Percentiles rank a stretch among this genome's conserved stretches.
Conservation (phyloP, 2,329 filamentous ascomycete species). For the Colletotrichum sp. region DNA sequence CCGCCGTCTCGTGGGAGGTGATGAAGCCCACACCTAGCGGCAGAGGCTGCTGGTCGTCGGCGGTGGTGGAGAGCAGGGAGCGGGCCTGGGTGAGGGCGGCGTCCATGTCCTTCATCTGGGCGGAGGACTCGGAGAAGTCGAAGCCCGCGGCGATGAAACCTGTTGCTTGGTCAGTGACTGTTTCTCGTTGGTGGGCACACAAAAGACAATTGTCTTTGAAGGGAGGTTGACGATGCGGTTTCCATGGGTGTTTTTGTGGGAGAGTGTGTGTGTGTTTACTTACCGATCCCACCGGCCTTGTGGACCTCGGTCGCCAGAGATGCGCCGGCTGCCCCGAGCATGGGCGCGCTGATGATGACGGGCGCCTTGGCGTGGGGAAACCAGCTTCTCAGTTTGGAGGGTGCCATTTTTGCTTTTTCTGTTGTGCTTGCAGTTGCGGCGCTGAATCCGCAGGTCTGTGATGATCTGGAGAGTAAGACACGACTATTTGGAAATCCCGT, state of each 20-base stretch:
- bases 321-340: conserved; percentile 37
- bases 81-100: conserved; percentile 34
- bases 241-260: background rate
- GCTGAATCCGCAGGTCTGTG: background rate
- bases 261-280: background rate
- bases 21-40: conserved; percentile 69
- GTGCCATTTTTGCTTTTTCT: conserved; percentile 1
- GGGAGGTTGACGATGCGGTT: background rate
- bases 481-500: background rate
- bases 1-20: conserved; percentile 52
- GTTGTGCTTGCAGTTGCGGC: background rate
- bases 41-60: conserved; percentile 30
- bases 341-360: conserved; percentile 37
- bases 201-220: background rate
- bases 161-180: conserved; percentile 9
- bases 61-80: conserved; percentile 26
- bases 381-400: conserved; percentile 5
- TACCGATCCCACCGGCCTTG: conserved; percentile 43
- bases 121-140: conserved; percentile 32
- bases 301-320: conserved; percentile 40
- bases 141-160: conserved; percentile 38
- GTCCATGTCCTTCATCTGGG: conserved; percentile 36
- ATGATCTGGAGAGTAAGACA: background rate
- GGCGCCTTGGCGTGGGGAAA: conserved; percentile 17
- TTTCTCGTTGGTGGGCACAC: background rate